Base-by-base conservation (phyloP, 2,329 filamentous ascomycete species). In the Cladosporium cucumerinum region DNA sequence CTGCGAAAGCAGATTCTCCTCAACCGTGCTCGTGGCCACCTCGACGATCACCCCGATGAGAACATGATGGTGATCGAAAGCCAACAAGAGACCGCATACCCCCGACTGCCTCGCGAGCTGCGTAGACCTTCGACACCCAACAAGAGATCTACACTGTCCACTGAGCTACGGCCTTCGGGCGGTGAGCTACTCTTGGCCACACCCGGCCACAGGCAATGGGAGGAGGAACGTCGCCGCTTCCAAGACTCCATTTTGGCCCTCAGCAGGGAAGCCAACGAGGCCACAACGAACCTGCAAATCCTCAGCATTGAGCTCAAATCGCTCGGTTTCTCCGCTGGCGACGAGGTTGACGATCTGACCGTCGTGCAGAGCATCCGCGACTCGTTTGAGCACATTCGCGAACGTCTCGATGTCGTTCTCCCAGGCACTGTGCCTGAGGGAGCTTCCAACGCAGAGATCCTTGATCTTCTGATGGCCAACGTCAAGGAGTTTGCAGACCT, bases 241-340 rank as follows among this genome's bases (percentile, higher is more conserved):
- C 76, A 81, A 55, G 73, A 78, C 60, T 78, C 79, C 61, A 76
- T 82, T 59, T 68, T 77, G 36, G 71, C 74, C 10, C 71, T 81
- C 55, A 74, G 71, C 55, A 70, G 72, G 14, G 72, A 79, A 63
- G 74, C 78, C 5, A 76, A 77, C 43, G 74, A 79, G 21, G 75
- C 78, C 5, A 76, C 77, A 66, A 74, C 78, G 5, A 73, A 76
- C 6, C 73, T 82, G 3, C 74, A 79, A 32, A 73, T 82, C 46
- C 70, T 82, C 16, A 73, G 76, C 11, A 77, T 82, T 25, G 79
- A 82, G 66, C 71, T 82, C 4, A 73, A 79, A 63, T 78, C 77
- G 32, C 75, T 82, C 21, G 76, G 79, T 28, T 78, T 82, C 66
- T 60, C 63, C 16, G 57, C 34, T 3, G 72, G 69, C 32, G 66